Conservation (phyloP, 225 moss, liverwort and hornwort species). For the Pseudoscleropodium purum region DNA sequence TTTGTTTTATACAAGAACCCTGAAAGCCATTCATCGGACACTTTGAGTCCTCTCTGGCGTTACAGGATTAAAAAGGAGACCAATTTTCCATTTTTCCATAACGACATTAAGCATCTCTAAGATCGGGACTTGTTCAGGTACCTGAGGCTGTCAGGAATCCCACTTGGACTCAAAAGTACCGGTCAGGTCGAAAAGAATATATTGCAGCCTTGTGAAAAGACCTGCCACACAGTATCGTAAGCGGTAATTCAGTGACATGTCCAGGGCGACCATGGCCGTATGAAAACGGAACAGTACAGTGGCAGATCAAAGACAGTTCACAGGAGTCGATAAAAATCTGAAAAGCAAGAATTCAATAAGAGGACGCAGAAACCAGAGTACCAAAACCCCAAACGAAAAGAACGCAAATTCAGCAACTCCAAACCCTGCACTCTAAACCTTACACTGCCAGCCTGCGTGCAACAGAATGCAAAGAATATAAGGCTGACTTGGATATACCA, state of each 20-base stretch:
- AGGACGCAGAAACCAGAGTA: neutral
- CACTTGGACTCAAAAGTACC: neutral
- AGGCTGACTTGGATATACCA: conserved; percentile 8
- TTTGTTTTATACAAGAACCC: neutral
- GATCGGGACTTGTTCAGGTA: neutral
- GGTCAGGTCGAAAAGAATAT: neutral
- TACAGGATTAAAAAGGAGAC: neutral
- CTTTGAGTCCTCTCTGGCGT: neutral
- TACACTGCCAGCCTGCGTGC: neutral
- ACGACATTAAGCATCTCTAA: neutral
- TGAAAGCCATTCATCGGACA: neutral
- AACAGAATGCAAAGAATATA: neutral
- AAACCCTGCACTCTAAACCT: neutral
- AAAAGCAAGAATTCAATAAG: neutral
- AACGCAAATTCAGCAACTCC: neutral
- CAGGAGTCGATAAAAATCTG: neutral
- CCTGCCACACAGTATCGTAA: neutral
- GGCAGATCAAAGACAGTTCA: neutral
- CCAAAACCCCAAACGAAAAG: neutral
- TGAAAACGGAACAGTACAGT: neutral
- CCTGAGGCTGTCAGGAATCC: neutral
- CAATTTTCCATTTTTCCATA: neutral
- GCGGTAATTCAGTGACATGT: neutral
- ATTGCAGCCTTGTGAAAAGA: neutral
- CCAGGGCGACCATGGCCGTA: neutral